Evolutionary conservation across 306 rosid species (phyloP).

Genomic region (Sicyos edulis): DNA sequence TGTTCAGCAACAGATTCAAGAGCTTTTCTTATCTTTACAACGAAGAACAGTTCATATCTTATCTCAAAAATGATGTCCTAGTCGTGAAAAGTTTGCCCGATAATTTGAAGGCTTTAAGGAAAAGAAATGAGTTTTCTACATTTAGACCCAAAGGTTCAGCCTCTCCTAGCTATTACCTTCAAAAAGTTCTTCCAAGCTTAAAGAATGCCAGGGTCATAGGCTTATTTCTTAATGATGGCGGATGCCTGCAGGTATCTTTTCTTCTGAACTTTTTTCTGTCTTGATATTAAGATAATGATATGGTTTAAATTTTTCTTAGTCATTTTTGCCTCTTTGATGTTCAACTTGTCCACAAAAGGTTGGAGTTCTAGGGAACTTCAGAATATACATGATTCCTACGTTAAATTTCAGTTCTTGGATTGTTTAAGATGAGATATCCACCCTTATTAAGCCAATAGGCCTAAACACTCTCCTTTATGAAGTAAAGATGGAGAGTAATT

Average conservation of each 20-base stretch:
- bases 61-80: conserved; percentile 64
- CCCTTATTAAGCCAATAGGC: conserved; percentile 1
- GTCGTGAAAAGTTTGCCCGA: conserved; percentile 71
- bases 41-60: conserved; percentile 80
- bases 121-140: conserved; percentile 57
- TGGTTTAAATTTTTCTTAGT: background rate
- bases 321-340: background rate
- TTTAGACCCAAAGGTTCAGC: conserved; percentile 64
- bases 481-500: background rate
- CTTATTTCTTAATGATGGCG: conserved; percentile 63
- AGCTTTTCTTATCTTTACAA: conserved; percentile 88
- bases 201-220: conserved; percentile 81
- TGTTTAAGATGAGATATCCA: background rate
- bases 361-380: conserved; percentile 13
- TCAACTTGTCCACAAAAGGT: background rate
- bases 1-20: conserved; percentile 66
- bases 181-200: conserved; percentile 72
- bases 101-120: conserved; percentile 57
- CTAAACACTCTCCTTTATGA: conserved; percentile 5
- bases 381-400: background rate
- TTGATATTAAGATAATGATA: background rate
- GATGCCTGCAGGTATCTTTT: conserved; percentile 78
- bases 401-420: conserved; percentile 1
- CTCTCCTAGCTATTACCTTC: conserved; percentile 62
- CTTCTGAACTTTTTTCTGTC: conserved; percentile 3